Conservation (phyloP, 306 rosid species). For the Ceratonia siliqua region DNA sequence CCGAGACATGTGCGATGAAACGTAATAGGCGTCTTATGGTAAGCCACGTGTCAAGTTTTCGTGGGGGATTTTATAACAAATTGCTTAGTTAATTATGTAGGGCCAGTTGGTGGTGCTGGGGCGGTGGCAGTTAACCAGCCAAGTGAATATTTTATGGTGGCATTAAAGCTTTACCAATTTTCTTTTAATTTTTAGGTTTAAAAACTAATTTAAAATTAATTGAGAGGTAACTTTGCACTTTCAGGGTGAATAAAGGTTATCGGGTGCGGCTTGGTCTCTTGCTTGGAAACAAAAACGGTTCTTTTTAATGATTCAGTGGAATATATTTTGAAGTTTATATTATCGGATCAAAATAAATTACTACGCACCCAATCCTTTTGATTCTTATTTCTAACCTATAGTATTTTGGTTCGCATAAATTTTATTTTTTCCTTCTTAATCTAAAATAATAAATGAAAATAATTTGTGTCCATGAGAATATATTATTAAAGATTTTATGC, state of each 20-base stretch:
- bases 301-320: too few species aligned
- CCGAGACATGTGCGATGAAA: neutral
- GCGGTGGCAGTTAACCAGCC: slow-evolving; percentile 49
- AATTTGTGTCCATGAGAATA: neutral
- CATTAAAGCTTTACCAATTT: neutral
- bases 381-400: neutral
- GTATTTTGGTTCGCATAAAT: neutral
- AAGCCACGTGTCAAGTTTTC: slow-evolving; percentile 35
- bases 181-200: neutral
- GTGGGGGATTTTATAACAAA: neutral
- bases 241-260: too few species aligned
- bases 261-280: too few species aligned
- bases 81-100: neutral
- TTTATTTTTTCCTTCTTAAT: too few species aligned
- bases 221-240: neutral
- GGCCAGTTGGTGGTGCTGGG: slow-evolving; percentile 40
- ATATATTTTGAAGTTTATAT: too few species aligned
- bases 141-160: neutral
- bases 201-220: neutral
- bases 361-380: neutral
- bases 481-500: neutral
- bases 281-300: too few species aligned
- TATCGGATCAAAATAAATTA: neutral
- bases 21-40: slow-evolving; percentile 13
- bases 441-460: neutral